phyloP scores from a whole-genome alignment of 106 monocot species.

The Allium fistulosum region DNA sequence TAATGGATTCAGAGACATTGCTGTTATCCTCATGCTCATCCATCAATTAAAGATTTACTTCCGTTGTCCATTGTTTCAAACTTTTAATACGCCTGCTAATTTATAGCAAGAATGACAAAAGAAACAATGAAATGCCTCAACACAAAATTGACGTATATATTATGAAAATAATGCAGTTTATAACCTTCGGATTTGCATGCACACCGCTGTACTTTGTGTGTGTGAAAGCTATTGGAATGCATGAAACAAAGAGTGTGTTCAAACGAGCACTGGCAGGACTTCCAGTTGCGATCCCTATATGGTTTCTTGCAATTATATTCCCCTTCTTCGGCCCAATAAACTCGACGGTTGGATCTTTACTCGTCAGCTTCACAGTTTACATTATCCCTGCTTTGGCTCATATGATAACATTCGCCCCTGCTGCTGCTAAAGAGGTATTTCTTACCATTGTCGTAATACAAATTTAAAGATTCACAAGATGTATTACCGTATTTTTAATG shows the following conservation, averaged over 20 bases:
- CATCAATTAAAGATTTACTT: conserved; percentile 32
- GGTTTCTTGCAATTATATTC: conserved; percentile 81
- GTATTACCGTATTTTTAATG: too few relatives aligned
- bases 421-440: conserved; percentile 60
- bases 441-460: not conserved
- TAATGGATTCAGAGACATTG: conserved; percentile 50
- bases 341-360: conserved; percentile 70
- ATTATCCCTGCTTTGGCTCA: conserved; percentile 70
- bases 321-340: conserved; percentile 91
- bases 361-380: conserved; percentile 84
- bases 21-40: conserved; percentile 73
- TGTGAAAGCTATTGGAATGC: conserved; percentile 70
- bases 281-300: conserved; percentile 63
- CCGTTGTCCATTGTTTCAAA: too few relatives aligned
- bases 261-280: conserved; percentile 51
- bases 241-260: conserved; percentile 39
- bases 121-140: not conserved
- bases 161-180: conserved; percentile 35
- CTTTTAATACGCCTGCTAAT: too few relatives aligned
- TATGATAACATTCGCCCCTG: conserved; percentile 56
- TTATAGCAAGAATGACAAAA: too few relatives aligned
- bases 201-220: conserved; percentile 84
- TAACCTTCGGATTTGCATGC: conserved; percentile 85
- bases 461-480: too few relatives aligned
- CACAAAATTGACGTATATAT: too few relatives aligned